Evolutionary conservation across 805 yeast genomes (phyloP), one percentile per base, ranked within the genome.

Genomic region (Pichia nanzhaoensis): DNA sequence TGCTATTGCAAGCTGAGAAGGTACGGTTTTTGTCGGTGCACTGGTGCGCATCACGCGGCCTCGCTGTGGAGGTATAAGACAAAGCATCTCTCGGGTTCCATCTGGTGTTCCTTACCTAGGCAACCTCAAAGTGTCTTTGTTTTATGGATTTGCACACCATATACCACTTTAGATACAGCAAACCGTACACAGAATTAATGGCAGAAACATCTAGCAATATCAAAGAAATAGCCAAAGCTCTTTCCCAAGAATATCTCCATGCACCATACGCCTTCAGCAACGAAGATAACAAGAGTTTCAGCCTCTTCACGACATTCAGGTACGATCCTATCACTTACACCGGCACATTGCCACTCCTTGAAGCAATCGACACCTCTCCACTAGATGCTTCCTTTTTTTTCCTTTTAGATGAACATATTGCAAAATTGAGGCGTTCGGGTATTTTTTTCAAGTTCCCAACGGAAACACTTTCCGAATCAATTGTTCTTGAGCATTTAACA

Each of bases 201-300:
- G n/a, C n/a, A n/a, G n/a, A n/a, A n/a, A n/a, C n/a, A n/a, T n/a
- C n/a, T n/a, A n/a, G n/a, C n/a, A n/a, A n/a, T n/a, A n/a, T n/a
- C n/a, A 90, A 88, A 61, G 69, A 75, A 33, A 83, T 91, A 51
- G 93, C 96, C n/a, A 87, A 81, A 68, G 78, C 82, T 40, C 90
- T 84, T 59, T 90, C 90, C 65, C 78, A 78, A 52, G 68, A 81
- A 37, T 91, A 85, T 56, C 67, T 68, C 21, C 93, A 84, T n/a
- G 7, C 17, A 21, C 16, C 35, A 4, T 39, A 27, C 51, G 89
- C 90, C 56, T 76, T 83, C 57, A 54, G 60, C n/a, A 75, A 74
- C 54, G 74, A 84, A 52, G 64, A 74, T 55, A 64, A 39, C 28
- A 13, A 30, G 5, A 8, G 14, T 30, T 39, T 39, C 20, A 17